phyloP scores from a whole-genome alignment of 2,329 filamentous ascomycete genomes.

The Trichoderma semiorbis region DNA sequence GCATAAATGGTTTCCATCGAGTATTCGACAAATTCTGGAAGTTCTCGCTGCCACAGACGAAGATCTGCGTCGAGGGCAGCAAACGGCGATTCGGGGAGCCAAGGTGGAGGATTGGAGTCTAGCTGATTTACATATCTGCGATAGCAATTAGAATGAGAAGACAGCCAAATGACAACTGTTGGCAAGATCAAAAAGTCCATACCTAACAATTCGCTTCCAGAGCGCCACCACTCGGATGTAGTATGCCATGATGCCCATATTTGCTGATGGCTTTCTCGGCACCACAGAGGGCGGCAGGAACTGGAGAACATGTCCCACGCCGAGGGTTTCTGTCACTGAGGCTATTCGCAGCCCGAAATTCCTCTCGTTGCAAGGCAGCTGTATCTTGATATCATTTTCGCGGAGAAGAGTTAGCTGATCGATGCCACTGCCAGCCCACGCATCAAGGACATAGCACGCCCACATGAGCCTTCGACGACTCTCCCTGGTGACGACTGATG shows the following conservation, averaged over 20 bases:
- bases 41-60: slow-evolving; percentile 38
- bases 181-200: not conserved
- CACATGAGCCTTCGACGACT: slow-evolving; percentile 41
- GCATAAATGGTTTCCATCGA: slow-evolving; percentile 44
- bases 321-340: slow-evolving; percentile 39
- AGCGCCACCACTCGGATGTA: slow-evolving; percentile 41
- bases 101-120: slow-evolving; percentile 39
- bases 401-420: slow-evolving; percentile 39
- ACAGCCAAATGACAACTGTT: not conserved
- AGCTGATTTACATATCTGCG: slow-evolving; percentile 41
- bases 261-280: slow-evolving; percentile 38
- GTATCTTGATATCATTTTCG: slow-evolving; percentile 41
- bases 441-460: slow-evolving; percentile 41
- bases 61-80: slow-evolving; percentile 39
- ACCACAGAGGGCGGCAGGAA: slow-evolving; percentile 39
- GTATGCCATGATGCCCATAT: slow-evolving; percentile 44
- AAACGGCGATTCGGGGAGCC: slow-evolving; percentile 43
- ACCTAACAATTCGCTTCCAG: slow-evolving; percentile 40
- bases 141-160: not conserved
- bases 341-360: slow-evolving; percentile 41
- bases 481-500: slow-evolving; percentile 37
- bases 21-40: slow-evolving; percentile 44
- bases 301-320: slow-evolving; percentile 39
- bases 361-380: slow-evolving; percentile 39
- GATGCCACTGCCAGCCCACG: slow-evolving; percentile 39